These are phyloP conservation scores for Russula emetica DNA, from an alignment of 768 basidiomycete species.

Conservation along the genomic window DNA sequence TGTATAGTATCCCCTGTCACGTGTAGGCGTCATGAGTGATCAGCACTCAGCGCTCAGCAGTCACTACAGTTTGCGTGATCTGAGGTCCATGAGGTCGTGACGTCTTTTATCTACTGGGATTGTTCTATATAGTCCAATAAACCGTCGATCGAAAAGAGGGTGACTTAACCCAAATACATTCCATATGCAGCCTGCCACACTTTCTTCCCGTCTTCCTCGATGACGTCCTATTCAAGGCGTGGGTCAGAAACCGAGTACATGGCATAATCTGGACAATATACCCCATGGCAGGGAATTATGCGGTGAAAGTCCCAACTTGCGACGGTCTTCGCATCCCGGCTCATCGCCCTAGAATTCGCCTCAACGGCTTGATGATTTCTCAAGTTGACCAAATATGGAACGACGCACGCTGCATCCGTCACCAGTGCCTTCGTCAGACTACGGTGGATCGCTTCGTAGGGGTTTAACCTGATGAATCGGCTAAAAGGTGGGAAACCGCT, in stretches of 20 bases:
- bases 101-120: not conserved
- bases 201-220: conserved; percentile 41
- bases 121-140: not conserved
- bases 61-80: not conserved
- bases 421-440: conserved; percentile 11
- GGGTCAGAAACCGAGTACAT: not conserved
- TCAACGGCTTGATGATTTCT: not conserved
- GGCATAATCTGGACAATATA: conserved; percentile 30
- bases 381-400: not conserved
- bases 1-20: conserved; percentile 1
- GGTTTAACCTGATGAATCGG: not conserved
- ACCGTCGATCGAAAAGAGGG: not conserved
- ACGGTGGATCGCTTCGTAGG: conserved; percentile 7
- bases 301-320: conserved; percentile 68
- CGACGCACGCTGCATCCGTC: conserved; percentile 9
- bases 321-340: conserved; percentile 58
- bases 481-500: conserved; percentile 9
- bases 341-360: conserved; percentile 45
- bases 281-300: conserved; percentile 71
- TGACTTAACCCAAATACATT: conserved; percentile 22
- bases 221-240: conserved; percentile 36
- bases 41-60: too few relatives aligned
- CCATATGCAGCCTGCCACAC: conserved; percentile 32
- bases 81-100: not conserved
- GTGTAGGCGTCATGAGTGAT: not conserved